Conservation (phyloP, 805 yeast genomes). For the Yarrowia bubula region DNA sequence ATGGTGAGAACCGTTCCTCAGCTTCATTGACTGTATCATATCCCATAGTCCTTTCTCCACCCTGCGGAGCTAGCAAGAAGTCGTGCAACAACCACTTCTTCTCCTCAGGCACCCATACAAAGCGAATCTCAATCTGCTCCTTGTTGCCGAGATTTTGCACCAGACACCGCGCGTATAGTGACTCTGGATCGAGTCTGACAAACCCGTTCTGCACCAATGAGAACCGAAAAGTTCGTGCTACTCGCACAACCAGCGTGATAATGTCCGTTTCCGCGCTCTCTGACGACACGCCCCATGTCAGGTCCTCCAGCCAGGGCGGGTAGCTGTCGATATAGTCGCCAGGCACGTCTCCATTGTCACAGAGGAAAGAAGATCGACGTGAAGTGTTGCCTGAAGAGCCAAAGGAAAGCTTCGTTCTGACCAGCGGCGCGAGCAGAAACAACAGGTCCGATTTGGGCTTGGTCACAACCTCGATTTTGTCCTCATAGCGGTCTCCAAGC, state of each 20-base stretch:
- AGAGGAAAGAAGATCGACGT: background rate
- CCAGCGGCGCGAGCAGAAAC: conserved; percentile 11
- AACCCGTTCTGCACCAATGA: conserved; percentile 1
- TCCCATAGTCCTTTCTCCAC: conserved; percentile 2
- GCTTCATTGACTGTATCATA: background rate
- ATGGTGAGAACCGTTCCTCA: background rate
- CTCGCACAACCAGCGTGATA: background rate
- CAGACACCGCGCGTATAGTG: conserved; percentile 10
- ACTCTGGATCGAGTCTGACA: conserved; percentile 18
- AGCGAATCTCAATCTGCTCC: conserved; percentile 13
- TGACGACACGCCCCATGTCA: conserved; percentile 16
- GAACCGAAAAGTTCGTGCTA: conserved; percentile 12
- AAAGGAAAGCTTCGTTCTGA: conserved; percentile 3
- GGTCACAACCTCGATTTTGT: conserved; percentile 19
- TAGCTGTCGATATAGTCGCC: conserved; percentile 1
- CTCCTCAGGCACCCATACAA: conserved; percentile 23
- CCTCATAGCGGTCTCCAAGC: conserved; percentile 13
- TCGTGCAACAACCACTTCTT: conserved; percentile 17
- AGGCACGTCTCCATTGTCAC: background rate
- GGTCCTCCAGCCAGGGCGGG: conserved; percentile 21
- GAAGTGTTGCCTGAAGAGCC: background rate
- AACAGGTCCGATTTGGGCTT: conserved; percentile 17
- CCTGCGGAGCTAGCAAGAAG: background rate
- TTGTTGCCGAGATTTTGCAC: conserved; percentile 13
- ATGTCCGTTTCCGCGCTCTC: background rate